Percentiles rank a stretch among this genome's conserved stretches.
These are phyloP conservation scores for Sonneratia alba DNA, from an alignment of 345 rosid genomes.

Conservation along the genomic window DNA sequence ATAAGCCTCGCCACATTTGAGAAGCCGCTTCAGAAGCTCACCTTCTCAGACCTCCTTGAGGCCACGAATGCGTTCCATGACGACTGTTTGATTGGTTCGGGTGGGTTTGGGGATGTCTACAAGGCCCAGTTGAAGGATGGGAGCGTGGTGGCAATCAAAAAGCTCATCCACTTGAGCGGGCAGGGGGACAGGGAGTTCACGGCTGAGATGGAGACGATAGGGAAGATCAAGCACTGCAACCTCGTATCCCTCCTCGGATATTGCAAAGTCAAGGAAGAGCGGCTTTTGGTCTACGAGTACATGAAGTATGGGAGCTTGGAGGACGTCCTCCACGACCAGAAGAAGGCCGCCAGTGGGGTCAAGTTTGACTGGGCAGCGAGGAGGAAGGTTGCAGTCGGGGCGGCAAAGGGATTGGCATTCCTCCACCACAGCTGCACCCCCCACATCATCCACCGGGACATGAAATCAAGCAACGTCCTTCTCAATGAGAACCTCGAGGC, in stretches of 20 bases:
- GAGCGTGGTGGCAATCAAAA: conserved; percentile 84
- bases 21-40: conserved; percentile 72
- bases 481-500: conserved; percentile 85
- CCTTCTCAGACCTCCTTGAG: conserved; percentile 83
- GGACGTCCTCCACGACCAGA: conserved; percentile 70
- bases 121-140: conserved; percentile 85
- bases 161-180: conserved; percentile 82
- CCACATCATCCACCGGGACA: conserved; percentile 87
- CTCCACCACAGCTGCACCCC: conserved; percentile 90
- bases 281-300: conserved; percentile 90
- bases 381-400: conserved; percentile 78
- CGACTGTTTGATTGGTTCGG: conserved; percentile 81
- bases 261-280: conserved; percentile 84
- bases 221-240: conserved; percentile 88
- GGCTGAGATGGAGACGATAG: conserved; percentile 97
- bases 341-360: conserved; percentile 42
- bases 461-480: conserved; percentile 95
- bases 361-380: conserved; percentile 72
- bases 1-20: conserved; percentile 80
- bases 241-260: conserved; percentile 89
- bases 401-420: conserved; percentile 84
- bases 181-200: conserved; percentile 95
- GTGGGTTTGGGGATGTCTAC: conserved; percentile 97
- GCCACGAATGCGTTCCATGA: conserved; percentile 86
- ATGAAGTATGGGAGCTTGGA: conserved; percentile 93